These are phyloP conservation scores for Gastrodia elata DNA, from an alignment of 106 monocot species.

Conservation along the genomic window DNA sequence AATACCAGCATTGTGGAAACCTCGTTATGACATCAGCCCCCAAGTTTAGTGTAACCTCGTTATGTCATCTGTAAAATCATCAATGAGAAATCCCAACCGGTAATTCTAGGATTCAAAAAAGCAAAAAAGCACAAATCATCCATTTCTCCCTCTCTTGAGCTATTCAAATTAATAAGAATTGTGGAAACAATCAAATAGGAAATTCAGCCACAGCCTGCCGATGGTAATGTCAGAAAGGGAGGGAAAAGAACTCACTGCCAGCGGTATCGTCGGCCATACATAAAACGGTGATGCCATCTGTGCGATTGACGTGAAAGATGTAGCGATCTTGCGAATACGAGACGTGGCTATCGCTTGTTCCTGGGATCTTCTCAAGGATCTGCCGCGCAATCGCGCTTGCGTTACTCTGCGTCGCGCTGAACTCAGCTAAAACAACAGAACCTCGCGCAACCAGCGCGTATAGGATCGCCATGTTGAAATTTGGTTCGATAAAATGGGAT, in stretches of 20 bases:
- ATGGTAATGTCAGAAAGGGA: neutral
- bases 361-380: conserved; percentile 80
- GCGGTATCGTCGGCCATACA: conserved; percentile 94
- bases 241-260: conserved; percentile 42
- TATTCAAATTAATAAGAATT: neutral
- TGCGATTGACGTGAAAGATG: conserved; percentile 93
- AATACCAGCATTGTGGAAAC: neutral
- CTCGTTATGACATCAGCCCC: too few species aligned
- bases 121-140: neutral
- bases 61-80: neutral
- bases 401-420: conserved; percentile 41
- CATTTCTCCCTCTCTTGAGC: neutral
- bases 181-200: neutral
- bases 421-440: conserved; percentile 86
- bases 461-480: conserved; percentile 46
- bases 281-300: conserved; percentile 95
- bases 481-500: neutral
- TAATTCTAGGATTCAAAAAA: neutral
- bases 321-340: conserved; percentile 92
- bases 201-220: neutral
- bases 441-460: conserved; percentile 78
- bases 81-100: neutral
- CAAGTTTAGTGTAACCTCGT: neutral
- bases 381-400: conserved; percentile 59
- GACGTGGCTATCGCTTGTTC: conserved; percentile 64